Evolutionary conservation across 768 basidiomycete genomes (phyloP).

Genomic region (Hygrocybe punicea): DNA sequence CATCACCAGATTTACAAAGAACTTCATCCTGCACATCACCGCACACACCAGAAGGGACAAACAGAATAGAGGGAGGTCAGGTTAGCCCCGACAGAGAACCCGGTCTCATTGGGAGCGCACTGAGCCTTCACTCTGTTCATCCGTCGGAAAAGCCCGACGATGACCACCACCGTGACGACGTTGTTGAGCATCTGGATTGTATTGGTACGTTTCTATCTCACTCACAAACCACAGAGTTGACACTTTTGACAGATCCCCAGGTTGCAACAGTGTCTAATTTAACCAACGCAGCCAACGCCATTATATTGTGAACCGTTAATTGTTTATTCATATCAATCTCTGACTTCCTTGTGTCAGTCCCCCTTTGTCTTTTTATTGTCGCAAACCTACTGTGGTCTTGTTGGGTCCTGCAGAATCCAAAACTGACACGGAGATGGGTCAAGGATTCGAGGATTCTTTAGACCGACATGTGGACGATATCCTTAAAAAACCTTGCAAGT

Average conservation of each 20-base stretch:
- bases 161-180: slow-evolving; percentile 65
- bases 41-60: background rate
- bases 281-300: slow-evolving; percentile 76
- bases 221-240: background rate
- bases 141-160: slow-evolving; percentile 8
- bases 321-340: background rate
- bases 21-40: background rate
- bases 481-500: slow-evolving; percentile 56
- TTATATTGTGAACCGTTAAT: slow-evolving; percentile 49
- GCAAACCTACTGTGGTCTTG: slow-evolving; percentile 64
- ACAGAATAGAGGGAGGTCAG: slow-evolving; percentile 41
- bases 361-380: slow-evolving; percentile 63
- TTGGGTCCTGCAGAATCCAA: slow-evolving; percentile 34
- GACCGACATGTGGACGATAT: slow-evolving; percentile 80
- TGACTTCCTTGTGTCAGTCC: slow-evolving; percentile 43
- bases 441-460: slow-evolving; percentile 45
- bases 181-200: slow-evolving; percentile 80
- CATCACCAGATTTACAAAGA: background rate
- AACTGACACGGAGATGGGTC: slow-evolving; percentile 27
- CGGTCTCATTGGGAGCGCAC: slow-evolving; percentile 44
- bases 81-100: slow-evolving; percentile 38
- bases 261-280: slow-evolving; percentile 71
- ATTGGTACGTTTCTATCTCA: slow-evolving; percentile 48
- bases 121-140: slow-evolving; percentile 34
- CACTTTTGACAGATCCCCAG: slow-evolving; percentile 53